phyloP scores from a whole-genome alignment of 1,284 basidiomycete genomes.

The Inonotus hispidus region DNA sequence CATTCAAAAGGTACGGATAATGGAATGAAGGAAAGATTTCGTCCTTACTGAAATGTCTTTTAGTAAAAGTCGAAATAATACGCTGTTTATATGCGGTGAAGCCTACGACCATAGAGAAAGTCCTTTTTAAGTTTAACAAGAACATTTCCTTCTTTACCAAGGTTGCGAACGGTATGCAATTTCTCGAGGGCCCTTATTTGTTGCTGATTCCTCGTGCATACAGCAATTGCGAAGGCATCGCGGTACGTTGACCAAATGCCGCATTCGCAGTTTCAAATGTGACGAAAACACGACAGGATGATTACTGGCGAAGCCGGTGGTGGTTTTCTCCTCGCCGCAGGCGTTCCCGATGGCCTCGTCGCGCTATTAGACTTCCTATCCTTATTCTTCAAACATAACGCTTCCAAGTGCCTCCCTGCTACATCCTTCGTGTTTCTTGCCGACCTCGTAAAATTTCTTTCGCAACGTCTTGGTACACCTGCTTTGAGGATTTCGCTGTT shows the following conservation, averaged over 20 bases:
- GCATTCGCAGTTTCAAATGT: background rate
- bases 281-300: background rate
- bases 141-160: slow-evolving; percentile 2
- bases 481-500: slow-evolving; percentile 22
- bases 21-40: background rate
- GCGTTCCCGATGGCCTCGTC: slow-evolving; percentile 16
- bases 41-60: background rate
- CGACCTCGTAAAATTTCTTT: slow-evolving; percentile 9
- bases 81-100: slow-evolving; percentile 2
- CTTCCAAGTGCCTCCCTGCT: slow-evolving; percentile 24
- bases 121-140: slow-evolving; percentile 1
- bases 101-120: background rate
- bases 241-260: background rate
- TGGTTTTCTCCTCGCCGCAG: background rate
- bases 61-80: slow-evolving; percentile 10
- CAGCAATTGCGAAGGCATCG: slow-evolving; percentile 4
- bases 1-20: background rate
- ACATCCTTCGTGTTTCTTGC: slow-evolving; percentile 23
- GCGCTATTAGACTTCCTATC: slow-evolving; percentile 29
- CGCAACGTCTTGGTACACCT: slow-evolving; percentile 3
- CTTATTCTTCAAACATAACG: slow-evolving; percentile 30
- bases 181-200: background rate
- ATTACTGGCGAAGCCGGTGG: background rate
- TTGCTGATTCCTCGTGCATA: no score
- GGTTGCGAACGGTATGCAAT: background rate